Base-by-base conservation (phyloP, 2,329 filamentous ascomycete genomes). In the Parasarocladium wereldwijsianum region DNA sequence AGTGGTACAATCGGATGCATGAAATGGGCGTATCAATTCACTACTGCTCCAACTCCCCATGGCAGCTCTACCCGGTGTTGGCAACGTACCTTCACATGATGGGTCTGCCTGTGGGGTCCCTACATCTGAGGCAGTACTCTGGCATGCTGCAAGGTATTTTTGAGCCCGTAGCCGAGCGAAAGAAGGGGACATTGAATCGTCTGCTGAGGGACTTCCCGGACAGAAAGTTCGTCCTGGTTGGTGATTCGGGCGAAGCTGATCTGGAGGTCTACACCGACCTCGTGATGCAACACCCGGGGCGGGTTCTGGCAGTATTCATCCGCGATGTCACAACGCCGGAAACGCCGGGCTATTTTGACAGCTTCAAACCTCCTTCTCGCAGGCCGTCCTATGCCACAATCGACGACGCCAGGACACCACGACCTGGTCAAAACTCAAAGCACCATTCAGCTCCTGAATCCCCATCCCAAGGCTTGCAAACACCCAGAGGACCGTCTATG, bases 11-110 rank as follows among this genome's bases (percentile, higher is more conserved):
- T 20, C 64, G 64, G 13, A 65, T 98, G 55, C 67, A 79, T 22
- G 63, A 74, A 13, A 72, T 87, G 57, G 85, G 86, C 12, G 87
- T 96, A 15, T 72, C 76, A 42, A 68, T 98, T 31, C 92, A 98
- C 49, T 98, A 98, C 51, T 92, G 93, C 39, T 98, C 90, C n/a
- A 98, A 98, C 53, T 93, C 87, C 29, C 90, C 90, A 1, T 98
- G 92, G 92, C 92, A 98, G 50, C 66, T 98, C 6, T 98, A 83
- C 43, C 90, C 90, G 0, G 73, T 96, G 3, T 60, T 98, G 8
- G 78, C 82, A 5, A 83, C 71, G 31, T 98, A 80, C 49, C 93
- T 96, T 50, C 73, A 76, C 39, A 55, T 78, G 23, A 80, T 81
- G 6, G 80, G 80, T 2, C 58, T 98, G 2, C 90, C 90, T 0